Conservation (phyloP, 225 moss, liverwort and hornwort species). For the Polytrichum commune region DNA sequence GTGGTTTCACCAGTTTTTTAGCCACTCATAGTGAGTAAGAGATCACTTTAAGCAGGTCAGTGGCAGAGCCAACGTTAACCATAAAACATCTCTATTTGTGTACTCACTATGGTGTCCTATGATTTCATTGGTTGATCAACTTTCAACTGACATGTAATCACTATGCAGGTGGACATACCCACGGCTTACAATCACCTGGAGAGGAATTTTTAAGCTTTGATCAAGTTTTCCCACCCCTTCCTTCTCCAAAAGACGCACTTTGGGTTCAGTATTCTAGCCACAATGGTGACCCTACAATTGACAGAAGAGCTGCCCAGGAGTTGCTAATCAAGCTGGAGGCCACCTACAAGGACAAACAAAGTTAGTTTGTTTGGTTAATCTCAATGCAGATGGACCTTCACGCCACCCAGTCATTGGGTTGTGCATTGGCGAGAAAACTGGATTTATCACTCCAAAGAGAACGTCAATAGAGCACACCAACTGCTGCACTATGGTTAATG, state of each 20-base stretch:
- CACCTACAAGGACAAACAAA: no score
- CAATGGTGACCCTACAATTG: conserved; percentile 39
- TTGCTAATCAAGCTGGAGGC: conserved; percentile 32
- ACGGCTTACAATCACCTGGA: conserved; percentile 29
- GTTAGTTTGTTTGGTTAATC: no score
- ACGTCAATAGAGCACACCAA: no score
- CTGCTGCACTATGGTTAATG: no score
- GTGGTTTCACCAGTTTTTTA: not conserved
- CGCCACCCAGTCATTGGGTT: no score
- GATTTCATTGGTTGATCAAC: not conserved
- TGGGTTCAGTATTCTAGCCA: conserved; percentile 61
- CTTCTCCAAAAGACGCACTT: conserved; percentile 48
- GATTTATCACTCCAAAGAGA: no score
- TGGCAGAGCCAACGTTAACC: not conserved
- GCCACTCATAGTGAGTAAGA: no score
- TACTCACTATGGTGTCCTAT: conserved; percentile 10
- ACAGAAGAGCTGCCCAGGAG: conserved; percentile 48
- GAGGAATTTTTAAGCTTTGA: conserved; percentile 44
- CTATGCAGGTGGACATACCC: conserved; percentile 29
- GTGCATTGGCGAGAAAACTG: no score
- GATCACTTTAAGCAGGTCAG: conserved; percentile 3
- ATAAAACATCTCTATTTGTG: not conserved
- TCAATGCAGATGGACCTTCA: no score
- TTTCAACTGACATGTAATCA: not conserved
- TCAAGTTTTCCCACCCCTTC: conserved; percentile 54